These are phyloP conservation scores for Alternaria dauci DNA, from an alignment of 2,329 filamentous ascomycete genomes.

Conservation along the genomic window DNA sequence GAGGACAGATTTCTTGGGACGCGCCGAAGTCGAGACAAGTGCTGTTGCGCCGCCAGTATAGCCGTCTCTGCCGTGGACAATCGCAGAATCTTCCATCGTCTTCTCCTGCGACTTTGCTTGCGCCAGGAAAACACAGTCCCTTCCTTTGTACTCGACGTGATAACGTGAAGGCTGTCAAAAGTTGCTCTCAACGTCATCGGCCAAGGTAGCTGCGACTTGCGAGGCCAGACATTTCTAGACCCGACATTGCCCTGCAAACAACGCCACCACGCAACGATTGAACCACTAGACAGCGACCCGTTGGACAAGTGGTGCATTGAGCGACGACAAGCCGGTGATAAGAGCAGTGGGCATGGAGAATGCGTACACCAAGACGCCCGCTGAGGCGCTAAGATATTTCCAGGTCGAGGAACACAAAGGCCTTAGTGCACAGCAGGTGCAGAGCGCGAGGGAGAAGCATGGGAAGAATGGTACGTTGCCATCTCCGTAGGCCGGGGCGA, in stretches of 20 bases:
- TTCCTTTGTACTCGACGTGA: background rate
- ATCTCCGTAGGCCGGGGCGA: background rate
- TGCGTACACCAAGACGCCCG: slow-evolving; percentile 59
- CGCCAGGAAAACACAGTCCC: slow-evolving; percentile 10
- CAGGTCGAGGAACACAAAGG: slow-evolving; percentile 60
- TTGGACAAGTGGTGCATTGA: background rate
- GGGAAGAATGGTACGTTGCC: slow-evolving; percentile 62
- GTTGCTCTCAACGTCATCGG: slow-evolving; percentile 12
- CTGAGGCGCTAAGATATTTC: slow-evolving; percentile 62
- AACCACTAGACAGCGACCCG: background rate
- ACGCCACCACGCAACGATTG: slow-evolving; percentile 11
- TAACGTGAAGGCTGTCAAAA: background rate
- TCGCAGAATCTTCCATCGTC: slow-evolving; percentile 16
- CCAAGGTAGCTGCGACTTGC: slow-evolving; percentile 3
- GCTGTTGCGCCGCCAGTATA: slow-evolving; percentile 17
- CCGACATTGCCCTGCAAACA: slow-evolving; percentile 3
- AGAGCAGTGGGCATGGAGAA: slow-evolving; percentile 58
- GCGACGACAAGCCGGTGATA: slow-evolving; percentile 10
- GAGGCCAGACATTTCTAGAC: slow-evolving; percentile 3
- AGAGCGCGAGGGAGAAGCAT: slow-evolving; percentile 57
- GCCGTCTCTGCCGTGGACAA: slow-evolving; percentile 15
- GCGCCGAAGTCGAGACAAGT: slow-evolving; percentile 17
- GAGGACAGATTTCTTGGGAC: slow-evolving; percentile 23
- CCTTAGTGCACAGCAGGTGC: slow-evolving; percentile 60
- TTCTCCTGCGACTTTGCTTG: slow-evolving; percentile 2